These are phyloP conservation scores for Tetradesmus obliquus DNA, from an alignment of 139 green algal species.

Conservation along the genomic window DNA sequence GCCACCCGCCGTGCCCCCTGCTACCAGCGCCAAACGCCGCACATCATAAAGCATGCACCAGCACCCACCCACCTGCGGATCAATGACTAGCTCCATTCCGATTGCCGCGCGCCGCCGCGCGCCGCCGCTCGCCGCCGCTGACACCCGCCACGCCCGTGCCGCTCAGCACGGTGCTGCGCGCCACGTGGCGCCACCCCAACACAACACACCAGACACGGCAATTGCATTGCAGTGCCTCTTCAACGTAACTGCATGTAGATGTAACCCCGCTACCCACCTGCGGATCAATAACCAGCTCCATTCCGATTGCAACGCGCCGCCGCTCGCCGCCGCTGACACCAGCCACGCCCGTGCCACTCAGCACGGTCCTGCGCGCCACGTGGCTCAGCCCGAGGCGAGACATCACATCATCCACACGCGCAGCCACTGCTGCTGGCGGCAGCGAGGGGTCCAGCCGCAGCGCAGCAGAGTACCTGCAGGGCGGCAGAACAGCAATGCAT, in stretches of 20 bases:
- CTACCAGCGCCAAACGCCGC: too few relatives aligned
- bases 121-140: slow-evolving; percentile 71
- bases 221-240: too few relatives aligned
- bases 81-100: slow-evolving; percentile 83
- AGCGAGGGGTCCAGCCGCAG: slow-evolving; percentile 40
- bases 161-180: slow-evolving; percentile 57
- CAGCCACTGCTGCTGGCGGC: slow-evolving; percentile 33
- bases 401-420: slow-evolving; percentile 53
- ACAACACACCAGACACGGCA: too few relatives aligned
- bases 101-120: slow-evolving; percentile 77
- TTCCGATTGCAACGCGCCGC: slow-evolving; percentile 75
- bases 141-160: slow-evolving; percentile 55
- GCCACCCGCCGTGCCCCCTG: too few relatives aligned
- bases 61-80: slow-evolving; percentile 52
- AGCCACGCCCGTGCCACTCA: slow-evolving; percentile 49
- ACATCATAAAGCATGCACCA: not conserved
- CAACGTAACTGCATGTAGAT: too few relatives aligned
- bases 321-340: slow-evolving; percentile 77
- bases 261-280: slow-evolving; percentile 11
- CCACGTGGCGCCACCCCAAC: not conserved
- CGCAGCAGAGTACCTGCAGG: slow-evolving; percentile 46
- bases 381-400: slow-evolving; percentile 59
- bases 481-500: not conserved
- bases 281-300: slow-evolving; percentile 81
- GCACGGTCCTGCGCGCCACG: slow-evolving; percentile 58